Evolutionary conservation across 441 rosid species (phyloP), one percentile per base, ranked within the genome.

Genomic region (Iberis amara): DNA sequence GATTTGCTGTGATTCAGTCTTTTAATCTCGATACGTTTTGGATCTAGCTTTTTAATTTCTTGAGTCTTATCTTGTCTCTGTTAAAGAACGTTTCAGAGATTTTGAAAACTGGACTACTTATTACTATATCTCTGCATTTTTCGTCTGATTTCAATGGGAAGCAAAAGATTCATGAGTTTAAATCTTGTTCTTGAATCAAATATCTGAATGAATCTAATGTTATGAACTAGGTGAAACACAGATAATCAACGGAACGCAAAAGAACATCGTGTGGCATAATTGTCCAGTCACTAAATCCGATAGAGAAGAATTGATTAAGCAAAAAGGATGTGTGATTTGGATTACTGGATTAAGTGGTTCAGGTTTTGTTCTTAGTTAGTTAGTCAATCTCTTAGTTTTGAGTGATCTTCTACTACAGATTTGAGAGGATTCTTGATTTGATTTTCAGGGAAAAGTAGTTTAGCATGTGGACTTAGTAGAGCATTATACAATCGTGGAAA

Each of bases 321-420:
- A 83, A 57, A 83, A 71, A 37, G 90, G 86, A 14, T 83, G 90
- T 46, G 81, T 78, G n/a, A 62, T 83, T 31, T 83, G 90, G 90
- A 75, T 83, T 60, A 83, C 86, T 4, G 90, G 90, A 54, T 82
- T 83, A 47, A 80, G 86, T 53, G 86, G 85, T 66, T 83, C 86
- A 83, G 86, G 86, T 83, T 68, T 59, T 76, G 43, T 55, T 26
- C 59, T 42, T 41, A 4, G 0, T 39, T 11, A 3, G 3, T 27
- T 6, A 27, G 30, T 27, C 4, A 3, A 6, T 27, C 6, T 3
- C 30, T 27, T 27, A 27, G 30, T 27, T 6, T 6, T 27, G 30
- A 27, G 3, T 30, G 33, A 30, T 30, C 8, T 6, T 30, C 33
- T 30, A 30, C 6, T 30, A 30, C 8, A 30, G 7, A n/a, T n/a